Base-by-base conservation (phyloP, 2,329 filamentous ascomycete genomes). In the Colletotrichum tropicicola region DNA sequence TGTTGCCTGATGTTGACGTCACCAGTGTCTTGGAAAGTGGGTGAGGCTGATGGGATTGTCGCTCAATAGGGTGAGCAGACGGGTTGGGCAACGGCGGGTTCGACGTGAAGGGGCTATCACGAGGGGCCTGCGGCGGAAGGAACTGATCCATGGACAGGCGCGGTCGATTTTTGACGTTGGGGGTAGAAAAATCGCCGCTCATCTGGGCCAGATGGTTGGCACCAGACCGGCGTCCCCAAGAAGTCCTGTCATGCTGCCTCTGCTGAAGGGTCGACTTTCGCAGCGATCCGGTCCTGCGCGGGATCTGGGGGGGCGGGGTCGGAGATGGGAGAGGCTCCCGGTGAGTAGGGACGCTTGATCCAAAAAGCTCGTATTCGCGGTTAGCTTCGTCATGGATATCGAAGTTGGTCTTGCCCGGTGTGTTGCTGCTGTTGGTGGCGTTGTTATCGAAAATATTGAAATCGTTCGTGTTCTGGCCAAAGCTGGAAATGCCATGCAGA, bases 221-320 rank as follows among this genome's bases (percentile, higher is more conserved):
- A 52, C 83, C 89, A 43, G 84, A 83, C 62, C 88, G 82, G 59
- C 86, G 81, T 39, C 87, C 87, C 82, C 85, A 89, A 57, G 83
- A 92, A 10, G 84, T 85, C 59, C 91, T 87, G 39, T 92, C 90
- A 43, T 88, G 86, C 67, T 92, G 87, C 41, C 95, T 90, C 77
- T 97, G 94, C 73, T 97, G 93, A 23, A 97, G 79, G 1, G 95
- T 97, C 3, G 94, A 97, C 75, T 91, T 94, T 64, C 95, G 87
- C 51, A 98, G 81, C 17, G 93, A 96, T 2, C 91, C 91, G 1
- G 91, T 89, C 67, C 92, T 85, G 74, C 89, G 91, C 15, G 89
- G 87, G 70, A 91, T 83, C 3, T 84, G 85, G 2, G 77, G 73
- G 73, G 85, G 73, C 70, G 87, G 75, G 56, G 85, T 81, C 53